Evolutionary conservation across 192 early-diverging fungal species (phyloP).

Genomic region (Linnemannia zychae): DNA sequence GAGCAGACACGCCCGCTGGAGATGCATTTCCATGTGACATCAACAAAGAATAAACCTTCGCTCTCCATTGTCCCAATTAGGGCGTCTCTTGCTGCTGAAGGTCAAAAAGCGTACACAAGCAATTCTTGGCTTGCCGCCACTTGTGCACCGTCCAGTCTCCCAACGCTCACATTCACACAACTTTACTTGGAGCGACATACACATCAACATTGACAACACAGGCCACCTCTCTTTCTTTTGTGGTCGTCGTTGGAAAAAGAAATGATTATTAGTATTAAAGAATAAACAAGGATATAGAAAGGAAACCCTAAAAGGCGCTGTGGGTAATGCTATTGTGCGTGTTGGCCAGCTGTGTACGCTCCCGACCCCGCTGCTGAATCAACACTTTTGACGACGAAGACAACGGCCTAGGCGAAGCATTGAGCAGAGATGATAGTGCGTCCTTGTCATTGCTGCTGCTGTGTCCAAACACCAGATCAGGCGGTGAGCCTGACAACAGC

Average conservation of each 20-base stretch:
- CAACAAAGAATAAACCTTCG: not conserved
- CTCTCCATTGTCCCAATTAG: no score
- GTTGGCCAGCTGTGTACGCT: not conserved
- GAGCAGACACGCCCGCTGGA: not conserved
- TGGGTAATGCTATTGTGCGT: not conserved
- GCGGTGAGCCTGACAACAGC: conserved; percentile 6
- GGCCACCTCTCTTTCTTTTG: not conserved
- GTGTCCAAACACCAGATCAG: conserved; percentile 13
- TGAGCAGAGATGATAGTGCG: not conserved
- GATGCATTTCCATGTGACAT: not conserved
- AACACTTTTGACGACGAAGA: not conserved
- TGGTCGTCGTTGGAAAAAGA: not conserved
- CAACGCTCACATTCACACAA: not conserved
- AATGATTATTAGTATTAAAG: not conserved
- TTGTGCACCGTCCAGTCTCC: not conserved
- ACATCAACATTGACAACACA: conserved; percentile 7
- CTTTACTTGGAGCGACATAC: not conserved
- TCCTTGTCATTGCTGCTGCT: no score
- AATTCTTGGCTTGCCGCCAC: no score
- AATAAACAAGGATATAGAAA: not conserved
- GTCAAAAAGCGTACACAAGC: no score
- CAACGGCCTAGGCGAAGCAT: conserved; percentile 3
- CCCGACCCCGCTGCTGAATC: not conserved
- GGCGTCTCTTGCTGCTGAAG: no score
- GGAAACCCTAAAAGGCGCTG: not conserved